These are phyloP conservation scores for Earliella scabrosa DNA, from an alignment of 1,284 basidiomycete species.

Conservation along the genomic window DNA sequence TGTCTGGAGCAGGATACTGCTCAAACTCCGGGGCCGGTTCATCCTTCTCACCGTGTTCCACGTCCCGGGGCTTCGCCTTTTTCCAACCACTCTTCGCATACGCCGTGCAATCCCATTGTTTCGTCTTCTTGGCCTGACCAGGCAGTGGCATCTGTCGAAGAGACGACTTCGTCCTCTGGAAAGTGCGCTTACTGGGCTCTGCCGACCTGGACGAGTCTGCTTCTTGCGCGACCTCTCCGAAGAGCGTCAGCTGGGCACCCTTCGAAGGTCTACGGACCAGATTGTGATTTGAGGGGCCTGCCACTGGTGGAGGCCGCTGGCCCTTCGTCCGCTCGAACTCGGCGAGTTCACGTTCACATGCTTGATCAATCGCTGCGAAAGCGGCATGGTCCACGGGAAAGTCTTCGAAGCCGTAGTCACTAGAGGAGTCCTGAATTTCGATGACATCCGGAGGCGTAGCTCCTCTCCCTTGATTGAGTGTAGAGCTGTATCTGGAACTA, in stretches of 20 bases:
- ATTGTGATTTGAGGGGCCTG: constrained; percentile 45
- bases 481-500: not conserved
- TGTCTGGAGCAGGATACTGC: constrained; percentile 82
- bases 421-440: constrained; percentile 43
- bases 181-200: constrained; percentile 33
- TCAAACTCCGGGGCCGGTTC: constrained; percentile 73
- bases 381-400: constrained; percentile 61
- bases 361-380: constrained; percentile 50
- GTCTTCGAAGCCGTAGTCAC: constrained; percentile 51
- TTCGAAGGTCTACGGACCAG: constrained; percentile 27
- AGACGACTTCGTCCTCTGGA: constrained; percentile 47
- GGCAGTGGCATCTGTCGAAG: constrained; percentile 46
- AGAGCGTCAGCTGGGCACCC: constrained; percentile 66
- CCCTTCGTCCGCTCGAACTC: constrained; percentile 28
- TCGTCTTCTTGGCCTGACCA: constrained; percentile 63
- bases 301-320: constrained; percentile 32
- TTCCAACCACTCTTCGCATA: constrained; percentile 80
- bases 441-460: constrained; percentile 30
- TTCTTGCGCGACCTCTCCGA: constrained; percentile 53
- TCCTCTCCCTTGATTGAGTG: not conserved
- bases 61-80: constrained; percentile 54
- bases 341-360: constrained; percentile 50
- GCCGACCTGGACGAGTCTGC: constrained; percentile 37
- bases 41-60: constrained; percentile 52
- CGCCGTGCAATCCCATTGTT: constrained; percentile 85